phyloP scores from a whole-genome alignment of 345 rosid genomes.

The Brassica rapa region DNA sequence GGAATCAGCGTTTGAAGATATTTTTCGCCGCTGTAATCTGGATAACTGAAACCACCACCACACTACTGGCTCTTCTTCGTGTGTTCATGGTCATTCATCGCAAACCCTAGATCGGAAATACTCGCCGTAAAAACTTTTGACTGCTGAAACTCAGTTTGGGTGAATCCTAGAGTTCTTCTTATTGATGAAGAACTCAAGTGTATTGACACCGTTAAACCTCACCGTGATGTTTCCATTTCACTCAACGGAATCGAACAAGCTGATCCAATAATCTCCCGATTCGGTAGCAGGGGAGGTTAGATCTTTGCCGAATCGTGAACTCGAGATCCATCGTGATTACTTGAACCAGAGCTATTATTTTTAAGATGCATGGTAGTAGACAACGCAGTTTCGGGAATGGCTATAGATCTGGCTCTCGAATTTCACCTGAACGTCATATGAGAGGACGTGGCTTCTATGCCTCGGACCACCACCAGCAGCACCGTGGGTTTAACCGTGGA shows the following conservation, averaged over 20 bases:
- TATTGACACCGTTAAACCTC: background rate
- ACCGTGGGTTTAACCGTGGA: slow-evolving; percentile 70
- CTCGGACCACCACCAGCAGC: slow-evolving; percentile 45
- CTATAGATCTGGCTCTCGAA: slow-evolving; percentile 65
- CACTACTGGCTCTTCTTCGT: background rate
- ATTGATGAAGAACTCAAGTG: background rate
- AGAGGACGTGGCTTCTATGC: slow-evolving; percentile 81
- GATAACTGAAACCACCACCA: background rate
- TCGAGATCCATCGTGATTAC: slow-evolving; percentile 25
- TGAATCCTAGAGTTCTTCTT: background rate
- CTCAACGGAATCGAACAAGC: background rate
- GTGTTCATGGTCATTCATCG: background rate
- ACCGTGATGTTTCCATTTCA: background rate
- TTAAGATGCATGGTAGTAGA: slow-evolving; percentile 71
- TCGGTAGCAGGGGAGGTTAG: slow-evolving; percentile 31
- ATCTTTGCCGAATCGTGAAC: slow-evolving; percentile 37
- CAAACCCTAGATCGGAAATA: slow-evolving; percentile 10
- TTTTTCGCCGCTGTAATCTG: slow-evolving; percentile 17
- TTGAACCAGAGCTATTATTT: background rate
- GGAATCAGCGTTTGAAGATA: slow-evolving; percentile 12
- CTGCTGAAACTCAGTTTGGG: no score
- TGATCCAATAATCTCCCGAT: slow-evolving; percentile 7
- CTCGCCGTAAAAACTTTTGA: background rate
- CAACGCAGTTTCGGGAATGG: slow-evolving; percentile 93
- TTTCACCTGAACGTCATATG: slow-evolving; percentile 63